A percentile compares a stretch with the other conserved stretches of the same genome.
These are phyloP conservation scores for Puccinia horiana DNA, from an alignment of 1,284 basidiomycete species.

Conservation along the genomic window DNA sequence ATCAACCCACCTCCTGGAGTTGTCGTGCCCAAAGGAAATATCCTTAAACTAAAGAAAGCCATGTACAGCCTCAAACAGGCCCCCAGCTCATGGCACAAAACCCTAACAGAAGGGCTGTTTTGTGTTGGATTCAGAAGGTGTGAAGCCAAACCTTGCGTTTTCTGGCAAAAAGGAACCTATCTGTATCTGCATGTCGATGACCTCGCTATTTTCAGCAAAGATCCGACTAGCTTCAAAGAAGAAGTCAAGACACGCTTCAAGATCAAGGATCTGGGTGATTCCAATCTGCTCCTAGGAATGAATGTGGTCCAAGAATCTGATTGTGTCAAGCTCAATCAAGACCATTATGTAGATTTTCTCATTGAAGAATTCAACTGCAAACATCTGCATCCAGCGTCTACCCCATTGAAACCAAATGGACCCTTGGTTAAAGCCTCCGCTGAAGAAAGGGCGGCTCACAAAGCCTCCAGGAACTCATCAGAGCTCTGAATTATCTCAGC, in stretches of 20 bases:
- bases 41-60: too few species aligned
- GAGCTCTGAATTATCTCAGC: neutral
- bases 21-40: too few species aligned
- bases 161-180: neutral
- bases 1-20: too few species aligned
- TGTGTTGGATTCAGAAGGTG: neutral
- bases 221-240: neutral
- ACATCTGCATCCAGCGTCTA: neutral
- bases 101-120: neutral
- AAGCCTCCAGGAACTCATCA: neutral
- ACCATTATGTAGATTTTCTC: neutral
- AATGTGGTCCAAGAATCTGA: neutral
- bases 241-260: neutral
- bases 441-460: neutral
- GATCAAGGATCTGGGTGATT: too few species aligned
- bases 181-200: neutral
- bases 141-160: too few species aligned
- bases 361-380: neutral
- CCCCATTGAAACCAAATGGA: neutral
- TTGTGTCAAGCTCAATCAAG: neutral
- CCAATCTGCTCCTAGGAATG: neutral
- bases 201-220: too few species aligned
- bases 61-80: neutral
- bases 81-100: neutral
- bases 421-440: neutral